Percentiles rank a stretch among this genome's conserved stretches.
Evolutionary conservation across 805 yeast species (phyloP).

Genomic region (Candida endomychidarum): DNA sequence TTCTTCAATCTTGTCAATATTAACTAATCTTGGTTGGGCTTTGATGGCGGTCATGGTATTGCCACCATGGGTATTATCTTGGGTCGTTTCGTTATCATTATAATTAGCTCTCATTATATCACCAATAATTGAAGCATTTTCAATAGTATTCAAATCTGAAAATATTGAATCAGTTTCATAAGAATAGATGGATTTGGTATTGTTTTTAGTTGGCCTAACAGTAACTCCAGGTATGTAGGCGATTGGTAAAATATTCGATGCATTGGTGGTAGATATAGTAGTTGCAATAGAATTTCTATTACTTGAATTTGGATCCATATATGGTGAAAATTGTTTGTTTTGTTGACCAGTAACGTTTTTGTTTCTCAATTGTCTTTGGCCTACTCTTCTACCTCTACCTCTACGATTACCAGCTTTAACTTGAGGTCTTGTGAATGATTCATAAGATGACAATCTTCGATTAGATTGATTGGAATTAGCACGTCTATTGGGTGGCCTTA

Average conservation of each 20-base stretch:
- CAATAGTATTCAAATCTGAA: conserved; percentile 45
- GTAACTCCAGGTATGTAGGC: conserved; percentile 96
- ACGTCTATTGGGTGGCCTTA: conserved; percentile 9
- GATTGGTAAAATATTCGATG: conserved; percentile 85
- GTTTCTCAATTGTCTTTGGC: conserved; percentile 17
- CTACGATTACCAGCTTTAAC: conserved; percentile 18
- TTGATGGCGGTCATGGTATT: conserved; percentile 70
- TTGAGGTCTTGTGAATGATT: conserved; percentile 44
- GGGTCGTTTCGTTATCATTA: conserved; percentile 12
- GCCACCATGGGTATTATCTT: neutral
- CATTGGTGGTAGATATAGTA: conserved; percentile 66
- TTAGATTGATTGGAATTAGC: conserved; percentile 10
- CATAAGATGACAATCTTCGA: conserved; percentile 39
- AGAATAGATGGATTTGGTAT: conserved; percentile 45
- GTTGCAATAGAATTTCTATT: conserved; percentile 50
- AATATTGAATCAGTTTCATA: conserved; percentile 43
- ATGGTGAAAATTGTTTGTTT: conserved; percentile 11
- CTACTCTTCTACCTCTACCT: conserved; percentile 18
- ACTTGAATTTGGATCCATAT: conserved; percentile 20
- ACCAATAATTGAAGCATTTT: conserved; percentile 48
- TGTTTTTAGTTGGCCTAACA: conserved; percentile 49
- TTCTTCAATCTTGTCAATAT: conserved; percentile 48
- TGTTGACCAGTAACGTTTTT: conserved; percentile 13
- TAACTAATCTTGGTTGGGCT: conserved; percentile 72
- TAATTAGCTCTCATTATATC: conserved; percentile 29